Base-by-base conservation (phyloP, 208 protist species). In the Acanthamoeba royreba region DNA sequence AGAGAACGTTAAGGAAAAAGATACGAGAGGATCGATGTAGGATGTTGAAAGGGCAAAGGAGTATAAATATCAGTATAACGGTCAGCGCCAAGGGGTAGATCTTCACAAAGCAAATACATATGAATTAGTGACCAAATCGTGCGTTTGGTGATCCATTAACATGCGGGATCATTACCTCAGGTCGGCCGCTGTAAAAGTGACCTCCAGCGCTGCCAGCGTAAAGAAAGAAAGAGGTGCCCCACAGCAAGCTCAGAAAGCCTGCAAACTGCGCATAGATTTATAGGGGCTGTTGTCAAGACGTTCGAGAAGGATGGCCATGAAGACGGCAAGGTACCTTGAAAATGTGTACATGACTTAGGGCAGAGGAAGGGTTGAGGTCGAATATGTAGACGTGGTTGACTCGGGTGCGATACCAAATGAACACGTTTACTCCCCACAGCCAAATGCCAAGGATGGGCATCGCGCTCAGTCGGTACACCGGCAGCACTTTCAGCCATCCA, bases 361-460 rank as follows among this genome's bases (percentile, higher is more conserved):
- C 53, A 2, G 89, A 93, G 11, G 86, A 19, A 0, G 94, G 94
- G 61, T 94, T 93, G 28, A 95, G 90, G 1, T 91, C 94, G 87
- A 95, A 95, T 13, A 95, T 95, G 17, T 93, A 74, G 13, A 95
- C 93, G 49, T 95, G 74, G 33, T 95, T 95, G 0, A 95, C 92
- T 0, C 94, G 28, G 0, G 52, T 61, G n/a, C 46, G 38, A 35
- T 95, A 72, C 94, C 94, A 95, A 22, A 95, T 58, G 25, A 49
- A 92, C 5, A 95, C 90, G 72, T 93, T 93, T 22, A 93, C 45
- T 38, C 94, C 94, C 94, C 94, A 95, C 19, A 95, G n/a, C 94
- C 94, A 95, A 19, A 94, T 81, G 0, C 61, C 94, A 3, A 95
- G 25, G 46, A 95, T 94, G 19, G 94, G 94, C 33, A 95, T 66